Base-by-base conservation (phyloP, 2,329 filamentous ascomycete genomes). In the Hypoxylon sp. region DNA sequence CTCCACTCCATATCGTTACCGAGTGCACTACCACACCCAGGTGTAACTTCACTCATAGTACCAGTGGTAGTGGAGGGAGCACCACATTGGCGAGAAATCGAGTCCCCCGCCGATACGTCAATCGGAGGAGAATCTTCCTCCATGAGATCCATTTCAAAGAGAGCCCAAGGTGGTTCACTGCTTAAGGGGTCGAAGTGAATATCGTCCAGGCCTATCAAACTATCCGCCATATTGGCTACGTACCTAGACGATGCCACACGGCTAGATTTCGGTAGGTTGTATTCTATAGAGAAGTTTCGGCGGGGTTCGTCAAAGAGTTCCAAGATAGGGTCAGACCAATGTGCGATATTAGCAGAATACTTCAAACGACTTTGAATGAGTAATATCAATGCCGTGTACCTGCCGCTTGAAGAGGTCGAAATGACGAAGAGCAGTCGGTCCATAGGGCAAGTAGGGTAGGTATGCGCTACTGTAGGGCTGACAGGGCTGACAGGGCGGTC, bases 401-500 rank as follows among this genome's bases (percentile, higher is more conserved):
- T 47, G 33, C 17, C 29, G n/a, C 39, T 24, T 63, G 52, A 39
- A 24, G 46, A 44, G 48, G 47, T 48, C 10, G 48, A 53, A 33
- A 48, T 47, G 51, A 59, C 29, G 64, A 68, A 62, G 46, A 52
- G 62, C 58, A 51, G 65, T 65, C 64, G 63, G 58, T 13, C 39
- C 53, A 42, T 63, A 63, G 42, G 58, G 60, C 35, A 48, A 52
- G 24, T 48, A 63, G 50, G 68, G 58, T 51, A 62, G 19, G 58
- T 57, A 60, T 54, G 54, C 29, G 63, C 53, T 42, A 44, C 37
- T 51, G 44, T 67, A 69, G 67, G 69, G 69, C 67, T 71, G 67
- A 59, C 54, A 72, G 67, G 70, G 70, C 67, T 72, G 67, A 58
- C 31, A 47, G 29, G 64, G 67, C 59, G 62, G 67, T 39, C 67